phyloP scores from a whole-genome alignment of 345 rosid species.

The Durio zibethinus region DNA sequence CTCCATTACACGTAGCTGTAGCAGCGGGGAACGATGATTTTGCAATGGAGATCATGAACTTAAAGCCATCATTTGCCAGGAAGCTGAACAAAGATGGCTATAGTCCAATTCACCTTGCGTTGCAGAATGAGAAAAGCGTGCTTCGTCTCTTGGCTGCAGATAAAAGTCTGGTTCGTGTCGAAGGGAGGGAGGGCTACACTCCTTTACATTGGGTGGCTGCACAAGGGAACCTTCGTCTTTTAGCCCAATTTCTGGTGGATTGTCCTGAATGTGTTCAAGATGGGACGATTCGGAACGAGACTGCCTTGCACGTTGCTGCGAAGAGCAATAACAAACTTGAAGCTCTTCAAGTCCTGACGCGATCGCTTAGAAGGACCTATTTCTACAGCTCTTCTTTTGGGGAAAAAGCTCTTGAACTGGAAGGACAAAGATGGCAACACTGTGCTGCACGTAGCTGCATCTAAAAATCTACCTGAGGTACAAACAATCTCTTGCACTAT shows the following conservation, averaged over 20 bases:
- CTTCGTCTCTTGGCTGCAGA: background rate
- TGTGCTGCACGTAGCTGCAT: too few species aligned
- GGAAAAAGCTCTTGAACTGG: background rate
- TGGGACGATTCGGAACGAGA: background rate
- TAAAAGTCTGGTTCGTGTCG: background rate
- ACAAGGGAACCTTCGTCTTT: background rate
- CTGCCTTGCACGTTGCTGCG: background rate
- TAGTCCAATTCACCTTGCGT: background rate
- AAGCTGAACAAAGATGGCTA: too few species aligned
- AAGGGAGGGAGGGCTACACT: background rate
- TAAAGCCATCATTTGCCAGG: too few species aligned
- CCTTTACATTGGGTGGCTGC: background rate
- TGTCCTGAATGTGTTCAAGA: background rate
- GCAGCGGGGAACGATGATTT: constrained; percentile 10
- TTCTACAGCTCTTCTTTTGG: background rate
- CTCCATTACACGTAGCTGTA: constrained; percentile 26
- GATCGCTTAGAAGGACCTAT: background rate
- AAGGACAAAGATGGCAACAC: too few species aligned
- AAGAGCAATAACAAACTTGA: background rate
- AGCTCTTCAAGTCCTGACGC: background rate
- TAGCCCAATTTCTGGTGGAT: background rate
- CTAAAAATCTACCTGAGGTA: too few species aligned
- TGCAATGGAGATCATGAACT: constrained; percentile 15
- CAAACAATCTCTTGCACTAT: too few species aligned
- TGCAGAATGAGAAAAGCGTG: background rate